Conservation (phyloP, 768 basidiomycete species). For the Clitopilus hobsonii region DNA sequence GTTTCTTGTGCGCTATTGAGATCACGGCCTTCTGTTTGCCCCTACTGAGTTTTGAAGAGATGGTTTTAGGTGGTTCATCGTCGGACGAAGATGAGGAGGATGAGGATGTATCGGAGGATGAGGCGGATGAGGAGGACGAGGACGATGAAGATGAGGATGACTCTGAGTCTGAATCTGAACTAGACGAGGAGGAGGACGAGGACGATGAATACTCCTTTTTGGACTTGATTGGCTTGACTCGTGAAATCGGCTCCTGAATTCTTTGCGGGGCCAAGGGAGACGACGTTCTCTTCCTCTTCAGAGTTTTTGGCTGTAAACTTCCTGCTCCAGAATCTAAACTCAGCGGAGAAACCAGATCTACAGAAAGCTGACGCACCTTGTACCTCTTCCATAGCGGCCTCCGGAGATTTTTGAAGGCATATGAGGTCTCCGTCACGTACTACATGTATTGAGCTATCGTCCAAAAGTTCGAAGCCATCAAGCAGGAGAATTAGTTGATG, state of each 20-base stretch:
- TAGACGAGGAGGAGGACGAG: background rate
- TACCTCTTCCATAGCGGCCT: background rate
- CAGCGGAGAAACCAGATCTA: background rate
- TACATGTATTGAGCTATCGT: conserved; percentile 30
- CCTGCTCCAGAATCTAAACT: background rate
- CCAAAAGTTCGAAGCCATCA: conserved; percentile 46
- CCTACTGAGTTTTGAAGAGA: conserved; percentile 6
- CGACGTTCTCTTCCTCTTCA: background rate
- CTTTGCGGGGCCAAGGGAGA: background rate
- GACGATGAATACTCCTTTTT: too few species aligned
- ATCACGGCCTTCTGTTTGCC: background rate
- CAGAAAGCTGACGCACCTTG: conserved; percentile 8
- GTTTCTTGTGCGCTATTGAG: background rate
- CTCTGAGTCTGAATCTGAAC: conserved; percentile 22
- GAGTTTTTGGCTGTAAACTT: background rate
- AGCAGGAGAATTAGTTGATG: conserved; percentile 27
- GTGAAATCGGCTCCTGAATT: background rate
- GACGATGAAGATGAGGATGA: conserved; percentile 17
- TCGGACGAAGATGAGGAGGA: conserved; percentile 20
- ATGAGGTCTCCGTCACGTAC: conserved; percentile 49
- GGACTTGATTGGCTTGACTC: too few species aligned
- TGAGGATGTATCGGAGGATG: conserved; percentile 16
- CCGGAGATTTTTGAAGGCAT: conserved; percentile 18
- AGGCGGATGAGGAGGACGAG: conserved; percentile 18
- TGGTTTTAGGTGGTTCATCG: background rate